Evolutionary conservation across 129 eudicot genomes (phyloP).

Genomic region (Rutidosis leptorrhynchoides): DNA sequence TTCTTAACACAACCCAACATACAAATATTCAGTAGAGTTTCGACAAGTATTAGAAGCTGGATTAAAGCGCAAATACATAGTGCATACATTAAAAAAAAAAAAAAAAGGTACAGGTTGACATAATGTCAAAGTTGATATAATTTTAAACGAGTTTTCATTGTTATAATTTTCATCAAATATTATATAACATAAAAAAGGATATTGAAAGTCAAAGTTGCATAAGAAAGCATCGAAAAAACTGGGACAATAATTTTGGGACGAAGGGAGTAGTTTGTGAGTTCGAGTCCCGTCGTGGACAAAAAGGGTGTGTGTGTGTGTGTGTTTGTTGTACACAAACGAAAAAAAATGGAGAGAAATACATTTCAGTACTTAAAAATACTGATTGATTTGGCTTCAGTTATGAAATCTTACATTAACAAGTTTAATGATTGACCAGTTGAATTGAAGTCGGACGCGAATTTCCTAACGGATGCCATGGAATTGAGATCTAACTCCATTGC

Average conservation of each 20-base stretch:
- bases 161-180: no score
- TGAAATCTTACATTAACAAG: conserved; percentile 62
- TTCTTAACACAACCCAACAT: conserved; percentile 40
- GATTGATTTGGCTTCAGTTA: background rate
- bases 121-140: no score
- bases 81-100: background rate
- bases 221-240: no score
- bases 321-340: no score
- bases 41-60: background rate
- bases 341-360: no score
- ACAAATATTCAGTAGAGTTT: background rate
- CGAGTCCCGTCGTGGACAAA: no score
- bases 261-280: no score
- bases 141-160: no score
- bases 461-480: conserved; percentile 75
- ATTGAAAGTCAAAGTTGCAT: no score
- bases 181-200: no score
- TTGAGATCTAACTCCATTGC: conserved; percentile 79
- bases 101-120: conserved; percentile 10
- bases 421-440: conserved; percentile 68
- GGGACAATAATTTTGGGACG: no score
- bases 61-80: background rate
- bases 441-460: conserved; percentile 68
- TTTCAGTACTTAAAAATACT: background rate
- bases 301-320: no score